Conservation (phyloP, 306 rosid genomes). For the Begonia peltatifolia region DNA sequence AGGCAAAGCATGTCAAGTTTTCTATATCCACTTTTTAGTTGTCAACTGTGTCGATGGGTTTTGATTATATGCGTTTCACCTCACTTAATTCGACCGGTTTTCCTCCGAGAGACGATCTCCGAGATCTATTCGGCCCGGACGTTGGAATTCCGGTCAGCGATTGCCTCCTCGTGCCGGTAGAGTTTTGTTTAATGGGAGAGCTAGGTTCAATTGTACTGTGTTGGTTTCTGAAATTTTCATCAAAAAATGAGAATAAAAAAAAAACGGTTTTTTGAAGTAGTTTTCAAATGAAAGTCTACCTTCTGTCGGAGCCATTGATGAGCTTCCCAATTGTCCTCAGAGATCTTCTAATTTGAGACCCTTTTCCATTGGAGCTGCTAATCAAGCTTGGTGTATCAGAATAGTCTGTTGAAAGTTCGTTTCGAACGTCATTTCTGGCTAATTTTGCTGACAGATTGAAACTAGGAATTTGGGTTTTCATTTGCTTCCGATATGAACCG, state of each 20-base stretch:
- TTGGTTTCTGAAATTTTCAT: slow-evolving; percentile 46
- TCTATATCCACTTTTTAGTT: no score
- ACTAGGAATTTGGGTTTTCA: slow-evolving; percentile 29
- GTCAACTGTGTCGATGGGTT: no score
- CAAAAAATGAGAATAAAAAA: neutral
- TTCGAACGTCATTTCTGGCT: slow-evolving; percentile 25
- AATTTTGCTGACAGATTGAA: slow-evolving; percentile 23
- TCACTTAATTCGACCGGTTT: slow-evolving; percentile 36
- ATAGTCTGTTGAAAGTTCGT: slow-evolving; percentile 21
- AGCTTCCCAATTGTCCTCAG: slow-evolving; percentile 80
- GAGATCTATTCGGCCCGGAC: slow-evolving; percentile 27
- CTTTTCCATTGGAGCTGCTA: slow-evolving; percentile 49
- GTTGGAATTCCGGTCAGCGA: slow-evolving; percentile 56
- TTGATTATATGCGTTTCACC: neutral
- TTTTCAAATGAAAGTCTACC: slow-evolving; percentile 17
- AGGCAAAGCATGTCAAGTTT: no score
- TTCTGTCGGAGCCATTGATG: slow-evolving; percentile 77
- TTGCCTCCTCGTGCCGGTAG: slow-evolving; percentile 42
- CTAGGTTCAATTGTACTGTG: slow-evolving; percentile 32
- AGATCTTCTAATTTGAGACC: slow-evolving; percentile 74
- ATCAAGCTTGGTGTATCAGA: slow-evolving; percentile 16
- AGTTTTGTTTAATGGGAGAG: slow-evolving; percentile 26
- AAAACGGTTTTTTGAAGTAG: neutral
- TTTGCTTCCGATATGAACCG: slow-evolving; percentile 24
- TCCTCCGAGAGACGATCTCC: slow-evolving; percentile 76